Conservation (phyloP, 768 basidiomycete species). For the Mycena crocata region DNA sequence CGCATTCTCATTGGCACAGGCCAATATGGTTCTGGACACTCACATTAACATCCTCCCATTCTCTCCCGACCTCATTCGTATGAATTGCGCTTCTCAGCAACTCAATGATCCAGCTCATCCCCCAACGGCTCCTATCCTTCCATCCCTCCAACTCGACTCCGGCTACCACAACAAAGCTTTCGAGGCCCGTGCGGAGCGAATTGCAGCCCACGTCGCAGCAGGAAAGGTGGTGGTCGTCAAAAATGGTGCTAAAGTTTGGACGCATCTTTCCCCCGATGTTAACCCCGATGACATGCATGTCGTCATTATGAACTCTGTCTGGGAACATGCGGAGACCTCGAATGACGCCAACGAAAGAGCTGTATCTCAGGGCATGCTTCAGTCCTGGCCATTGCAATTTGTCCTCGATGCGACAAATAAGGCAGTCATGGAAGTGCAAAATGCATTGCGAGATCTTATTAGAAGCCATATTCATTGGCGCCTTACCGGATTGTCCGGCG, state of each 20-base stretch:
- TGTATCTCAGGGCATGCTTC: not conserved
- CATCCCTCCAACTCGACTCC: not conserved
- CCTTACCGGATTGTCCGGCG: not conserved
- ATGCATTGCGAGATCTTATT: not conserved
- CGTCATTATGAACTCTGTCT: not conserved
- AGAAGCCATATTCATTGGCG: not conserved
- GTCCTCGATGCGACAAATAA: conserved; percentile 2
- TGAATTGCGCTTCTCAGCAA: conserved; percentile 3
- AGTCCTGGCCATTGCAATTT: not conserved
- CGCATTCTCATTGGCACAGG: not conserved
- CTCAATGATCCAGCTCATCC: not conserved
- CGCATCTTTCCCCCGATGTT: not conserved
- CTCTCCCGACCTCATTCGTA: not conserved
- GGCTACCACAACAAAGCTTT: not conserved
- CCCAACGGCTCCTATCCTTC: not conserved
- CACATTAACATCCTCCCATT: conserved; percentile 10
- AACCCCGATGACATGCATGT: not conserved
- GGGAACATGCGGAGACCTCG: not conserved
- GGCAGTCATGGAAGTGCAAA: not conserved
- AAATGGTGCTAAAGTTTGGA: not conserved
- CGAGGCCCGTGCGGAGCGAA: not conserved
- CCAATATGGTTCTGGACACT: not conserved
- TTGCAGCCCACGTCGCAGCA: not conserved
- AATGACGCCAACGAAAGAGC: not conserved
- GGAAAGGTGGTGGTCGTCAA: not conserved